These are phyloP conservation scores for Stenocarpella maydis DNA, from an alignment of 2,329 filamentous ascomycete genomes.

Conservation along the genomic window DNA sequence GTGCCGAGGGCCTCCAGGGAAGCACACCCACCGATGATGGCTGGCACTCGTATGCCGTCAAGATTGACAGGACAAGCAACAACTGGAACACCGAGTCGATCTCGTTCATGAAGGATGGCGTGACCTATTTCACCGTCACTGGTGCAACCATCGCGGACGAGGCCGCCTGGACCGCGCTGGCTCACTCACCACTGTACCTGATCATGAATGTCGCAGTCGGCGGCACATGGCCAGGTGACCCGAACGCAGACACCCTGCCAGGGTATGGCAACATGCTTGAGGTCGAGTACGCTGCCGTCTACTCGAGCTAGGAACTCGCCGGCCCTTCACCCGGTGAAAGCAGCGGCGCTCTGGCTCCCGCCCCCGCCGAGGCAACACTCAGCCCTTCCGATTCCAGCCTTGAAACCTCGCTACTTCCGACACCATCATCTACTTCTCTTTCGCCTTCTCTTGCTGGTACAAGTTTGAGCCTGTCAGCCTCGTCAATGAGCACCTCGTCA, in stretches of 20 bases:
- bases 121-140: slow-evolving; percentile 52
- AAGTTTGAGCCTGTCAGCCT: slow-evolving; percentile 17
- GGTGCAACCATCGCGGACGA: slow-evolving; percentile 55
- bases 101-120: slow-evolving; percentile 58
- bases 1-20: slow-evolving; percentile 44
- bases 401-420: background rate
- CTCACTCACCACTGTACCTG: slow-evolving; percentile 59
- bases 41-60: slow-evolving; percentile 60
- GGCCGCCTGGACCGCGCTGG: slow-evolving; percentile 55
- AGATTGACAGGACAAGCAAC: slow-evolving; percentile 56
- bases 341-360: slow-evolving; percentile 1
- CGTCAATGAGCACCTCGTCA: slow-evolving; percentile 26
- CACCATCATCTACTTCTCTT: slow-evolving; percentile 2
- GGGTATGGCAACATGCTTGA: slow-evolving; percentile 43
- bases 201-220: slow-evolving; percentile 66
- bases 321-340: slow-evolving; percentile 13
- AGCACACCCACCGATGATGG: slow-evolving; percentile 41
- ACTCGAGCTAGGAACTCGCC: slow-evolving; percentile 35
- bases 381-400: slow-evolving; percentile 12
- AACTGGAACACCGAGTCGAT: slow-evolving; percentile 60
- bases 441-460: slow-evolving; percentile 10
- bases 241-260: slow-evolving; percentile 46
- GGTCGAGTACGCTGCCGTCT: slow-evolving; percentile 42
- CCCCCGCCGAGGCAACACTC: background rate
- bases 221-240: slow-evolving; percentile 60